Conservation (phyloP, 1,139 yeast species). For the Pneumocystis jirovecii region DNA sequence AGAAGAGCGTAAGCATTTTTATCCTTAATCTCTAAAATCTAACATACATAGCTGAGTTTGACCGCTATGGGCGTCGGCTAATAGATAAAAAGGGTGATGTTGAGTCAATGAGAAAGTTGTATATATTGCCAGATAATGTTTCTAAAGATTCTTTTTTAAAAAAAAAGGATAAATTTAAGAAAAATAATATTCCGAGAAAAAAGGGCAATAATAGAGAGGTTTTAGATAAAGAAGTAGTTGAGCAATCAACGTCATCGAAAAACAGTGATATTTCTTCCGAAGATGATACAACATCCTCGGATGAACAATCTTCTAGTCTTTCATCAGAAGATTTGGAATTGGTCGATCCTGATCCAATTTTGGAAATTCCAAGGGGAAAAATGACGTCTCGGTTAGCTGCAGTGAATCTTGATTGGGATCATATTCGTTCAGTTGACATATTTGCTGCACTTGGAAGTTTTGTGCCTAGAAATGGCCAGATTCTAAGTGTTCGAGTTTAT, state of each 20-base stretch:
- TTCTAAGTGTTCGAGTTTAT: conserved; percentile 56
- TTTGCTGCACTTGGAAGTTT: conserved; percentile 84
- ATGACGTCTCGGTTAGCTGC: conserved; percentile 74
- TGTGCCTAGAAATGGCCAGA: conserved; percentile 61
- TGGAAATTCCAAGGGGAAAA: conserved; percentile 70
- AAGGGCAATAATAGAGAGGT: not conserved
- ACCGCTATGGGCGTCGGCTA: not conserved
- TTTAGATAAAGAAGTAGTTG: not conserved
- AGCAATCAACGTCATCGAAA: not conserved
- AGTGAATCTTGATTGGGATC: conserved; percentile 96
- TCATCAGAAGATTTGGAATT: conserved; percentile 22
- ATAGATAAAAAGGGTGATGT: not conserved
- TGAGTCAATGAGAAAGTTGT: not conserved
- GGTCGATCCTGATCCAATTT: conserved; percentile 45
- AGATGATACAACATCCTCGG: not conserved
- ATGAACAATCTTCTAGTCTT: conserved; percentile 11
- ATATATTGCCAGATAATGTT: not conserved
- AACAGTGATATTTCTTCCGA: not conserved
- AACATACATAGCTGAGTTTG: not conserved
- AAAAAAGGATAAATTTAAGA: not conserved
- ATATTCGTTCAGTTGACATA: conserved; percentile 67
- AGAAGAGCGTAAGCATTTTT: not conserved
- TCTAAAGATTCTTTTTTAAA: not conserved
- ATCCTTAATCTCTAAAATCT: not conserved
- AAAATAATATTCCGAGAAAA: not conserved